Evolutionary conservation across 805 yeast species (phyloP).

Genomic region (Saccharomycopsis sp.): DNA sequence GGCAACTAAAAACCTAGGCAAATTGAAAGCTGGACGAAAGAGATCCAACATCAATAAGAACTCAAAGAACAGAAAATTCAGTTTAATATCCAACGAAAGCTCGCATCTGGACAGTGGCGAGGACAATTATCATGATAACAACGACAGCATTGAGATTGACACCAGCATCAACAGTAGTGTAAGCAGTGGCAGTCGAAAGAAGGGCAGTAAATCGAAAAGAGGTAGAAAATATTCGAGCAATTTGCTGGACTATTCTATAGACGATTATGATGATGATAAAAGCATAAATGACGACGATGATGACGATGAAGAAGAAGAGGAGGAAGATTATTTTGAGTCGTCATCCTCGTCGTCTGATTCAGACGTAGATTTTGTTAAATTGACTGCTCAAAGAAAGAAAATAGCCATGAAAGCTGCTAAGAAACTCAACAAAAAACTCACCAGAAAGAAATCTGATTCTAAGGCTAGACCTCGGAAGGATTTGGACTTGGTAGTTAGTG

Average conservation of each 20-base stretch:
- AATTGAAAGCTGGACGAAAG: not conserved
- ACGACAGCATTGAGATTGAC: constrained; percentile 19
- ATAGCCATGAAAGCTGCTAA: constrained; percentile 43
- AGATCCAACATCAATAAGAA: constrained; percentile 13
- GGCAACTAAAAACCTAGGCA: not conserved
- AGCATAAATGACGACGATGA: constrained; percentile 33
- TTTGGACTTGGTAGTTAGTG: not conserved
- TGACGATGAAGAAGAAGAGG: constrained; percentile 32
- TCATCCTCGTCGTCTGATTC: constrained; percentile 52
- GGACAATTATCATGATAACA: too few relatives aligned
- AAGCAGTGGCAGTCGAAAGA: constrained; percentile 25
- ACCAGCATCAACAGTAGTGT: constrained; percentile 27
- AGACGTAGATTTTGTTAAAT: constrained; percentile 63
- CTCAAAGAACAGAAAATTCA: constrained; percentile 35
- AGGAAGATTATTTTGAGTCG: too few relatives aligned
- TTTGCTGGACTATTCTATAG: constrained; percentile 16
- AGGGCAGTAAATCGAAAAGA: constrained; percentile 27
- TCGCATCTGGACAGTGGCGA: constrained; percentile 35
- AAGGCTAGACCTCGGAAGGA: not conserved
- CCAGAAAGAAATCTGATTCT: not conserved
- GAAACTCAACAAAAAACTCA: constrained; percentile 24
- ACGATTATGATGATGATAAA: constrained; percentile 26
- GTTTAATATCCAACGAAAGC: constrained; percentile 36
- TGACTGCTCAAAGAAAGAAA: constrained; percentile 63
- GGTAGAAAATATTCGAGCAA: constrained; percentile 31